Evolutionary conservation across 768 basidiomycete species (phyloP), one percentile per base, ranked within the genome.

Genomic region (Suillus subaureus): DNA sequence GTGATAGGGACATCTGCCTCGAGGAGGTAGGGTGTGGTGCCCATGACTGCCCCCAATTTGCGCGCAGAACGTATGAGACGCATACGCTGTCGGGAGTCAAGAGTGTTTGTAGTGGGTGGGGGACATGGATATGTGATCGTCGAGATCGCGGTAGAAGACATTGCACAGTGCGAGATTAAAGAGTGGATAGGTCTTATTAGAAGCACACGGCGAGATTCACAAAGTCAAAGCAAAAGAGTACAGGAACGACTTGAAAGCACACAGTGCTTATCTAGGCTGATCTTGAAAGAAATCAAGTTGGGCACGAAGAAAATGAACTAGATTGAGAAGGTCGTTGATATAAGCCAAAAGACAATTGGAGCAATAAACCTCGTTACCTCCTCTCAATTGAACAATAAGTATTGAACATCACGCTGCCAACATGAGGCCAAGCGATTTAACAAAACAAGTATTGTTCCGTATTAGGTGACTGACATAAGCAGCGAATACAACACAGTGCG

Each of bases 41-140:
- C 79, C 62, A 80, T 72, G 51, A 80, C 64, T 6, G 77, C 70
- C 45, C 73, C 76, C 31, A 80, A 69, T 61, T 80, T 80, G 65
- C 77, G 75, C 12, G 79, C 77, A 3, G 79, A 77, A 40, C 79
- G 79, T 16, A 80, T 67, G 23, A 80, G 80, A 54, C 76, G 78
- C 2, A 70, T 63, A 33, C 79, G 79, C 47, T 79, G 73, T 40
- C 73, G 68, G 0, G 75, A 63, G 28, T 74, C 65, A 37, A 80
- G 76, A 37, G 37, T 63, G 47, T 80, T 80, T 35, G 70, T 71
- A n/a, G 79, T 80, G 4, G 79, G 77, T 4, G 79, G 79, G 16
- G 72, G 79, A 33, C 64, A 66, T 6, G 70, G 61, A 63, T 64
- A 62, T 11, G 62, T 63, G 51, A 70, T 33, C 23, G 54, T 63